Conservation (phyloP, 176 grass and related monocot genomes). For the Olyra latifolia region DNA sequence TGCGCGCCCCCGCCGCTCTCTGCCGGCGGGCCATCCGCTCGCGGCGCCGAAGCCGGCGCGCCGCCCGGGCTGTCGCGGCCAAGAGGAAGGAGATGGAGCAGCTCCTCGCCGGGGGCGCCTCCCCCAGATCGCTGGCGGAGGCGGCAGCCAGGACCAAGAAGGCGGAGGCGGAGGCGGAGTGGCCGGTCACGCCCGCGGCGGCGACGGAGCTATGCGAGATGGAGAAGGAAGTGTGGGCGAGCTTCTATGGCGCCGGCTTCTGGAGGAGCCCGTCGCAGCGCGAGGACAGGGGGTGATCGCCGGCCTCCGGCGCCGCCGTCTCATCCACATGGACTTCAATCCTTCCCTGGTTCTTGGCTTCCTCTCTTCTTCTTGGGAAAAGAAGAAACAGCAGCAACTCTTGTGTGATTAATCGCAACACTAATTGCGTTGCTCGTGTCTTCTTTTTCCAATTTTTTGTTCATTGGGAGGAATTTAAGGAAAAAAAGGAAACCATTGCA, state of each 20-base stretch:
- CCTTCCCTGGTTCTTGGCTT: background rate
- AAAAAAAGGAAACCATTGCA: slow-evolving; percentile 4
- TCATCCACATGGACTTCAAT: background rate
- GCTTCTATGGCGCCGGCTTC: slow-evolving; percentile 78
- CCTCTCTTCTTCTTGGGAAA: slow-evolving; percentile 4
- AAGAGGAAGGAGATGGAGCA: slow-evolving; percentile 33
- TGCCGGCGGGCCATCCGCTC: slow-evolving; percentile 40
- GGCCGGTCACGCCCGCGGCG: background rate
- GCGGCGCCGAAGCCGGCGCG: background rate
- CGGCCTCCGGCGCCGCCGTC: background rate
- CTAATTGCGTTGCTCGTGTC: background rate
- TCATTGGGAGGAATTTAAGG: background rate
- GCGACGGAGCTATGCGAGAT: slow-evolving; percentile 35
- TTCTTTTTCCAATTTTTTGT: slow-evolving; percentile 11
- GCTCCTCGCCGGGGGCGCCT: slow-evolving; percentile 10
- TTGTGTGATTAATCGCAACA: slow-evolving; percentile 3
- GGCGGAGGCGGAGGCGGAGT: background rate
- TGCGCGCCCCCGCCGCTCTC: slow-evolving; percentile 61
- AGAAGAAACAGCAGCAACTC: background rate
- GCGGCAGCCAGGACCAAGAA: background rate
- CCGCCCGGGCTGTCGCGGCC: background rate
- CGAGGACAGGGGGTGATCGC: slow-evolving; percentile 33
- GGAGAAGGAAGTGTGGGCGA: slow-evolving; percentile 63
- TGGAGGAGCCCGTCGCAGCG: slow-evolving; percentile 78
- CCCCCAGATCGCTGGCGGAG: background rate